Conservation (phyloP, 805 yeast genomes). For the Candida stauntonica region DNA sequence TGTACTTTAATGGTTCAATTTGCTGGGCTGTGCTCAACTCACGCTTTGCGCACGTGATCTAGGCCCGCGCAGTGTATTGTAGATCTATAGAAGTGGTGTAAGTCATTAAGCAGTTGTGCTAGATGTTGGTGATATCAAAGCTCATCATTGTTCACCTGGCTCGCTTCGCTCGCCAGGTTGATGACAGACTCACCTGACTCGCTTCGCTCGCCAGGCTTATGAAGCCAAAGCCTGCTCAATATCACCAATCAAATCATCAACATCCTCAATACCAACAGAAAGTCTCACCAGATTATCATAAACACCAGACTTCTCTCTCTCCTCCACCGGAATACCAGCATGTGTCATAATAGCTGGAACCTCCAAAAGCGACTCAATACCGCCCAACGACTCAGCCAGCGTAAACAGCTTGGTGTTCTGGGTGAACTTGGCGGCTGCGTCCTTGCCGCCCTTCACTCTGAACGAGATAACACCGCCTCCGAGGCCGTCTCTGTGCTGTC, state of each 20-base stretch:
- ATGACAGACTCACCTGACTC: no score
- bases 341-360: slow-evolving; percentile 93
- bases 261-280: slow-evolving; percentile 84
- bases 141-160: no score
- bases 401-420: slow-evolving; percentile 73
- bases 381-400: slow-evolving; percentile 87
- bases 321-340: slow-evolving; percentile 79
- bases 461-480: slow-evolving; percentile 94
- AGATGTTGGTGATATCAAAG: no score
- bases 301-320: slow-evolving; percentile 77
- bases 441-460: slow-evolving; percentile 79
- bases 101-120: no score
- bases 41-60: no score
- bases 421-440: slow-evolving; percentile 69
- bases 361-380: slow-evolving; percentile 80
- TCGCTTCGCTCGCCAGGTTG: background rate
- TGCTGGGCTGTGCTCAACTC: no score
- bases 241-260: slow-evolving; percentile 70
- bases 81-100: no score
- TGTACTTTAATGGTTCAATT: no score
- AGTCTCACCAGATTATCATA: slow-evolving; percentile 78
- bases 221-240: slow-evolving; percentile 71
- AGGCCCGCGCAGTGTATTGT: no score
- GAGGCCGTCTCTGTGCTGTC: slow-evolving; percentile 77
- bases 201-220: no score